Percentiles rank a stretch among this genome's conserved stretches.
phyloP scores from a whole-genome alignment of 345 rosid species.

The Acer negundo region DNA sequence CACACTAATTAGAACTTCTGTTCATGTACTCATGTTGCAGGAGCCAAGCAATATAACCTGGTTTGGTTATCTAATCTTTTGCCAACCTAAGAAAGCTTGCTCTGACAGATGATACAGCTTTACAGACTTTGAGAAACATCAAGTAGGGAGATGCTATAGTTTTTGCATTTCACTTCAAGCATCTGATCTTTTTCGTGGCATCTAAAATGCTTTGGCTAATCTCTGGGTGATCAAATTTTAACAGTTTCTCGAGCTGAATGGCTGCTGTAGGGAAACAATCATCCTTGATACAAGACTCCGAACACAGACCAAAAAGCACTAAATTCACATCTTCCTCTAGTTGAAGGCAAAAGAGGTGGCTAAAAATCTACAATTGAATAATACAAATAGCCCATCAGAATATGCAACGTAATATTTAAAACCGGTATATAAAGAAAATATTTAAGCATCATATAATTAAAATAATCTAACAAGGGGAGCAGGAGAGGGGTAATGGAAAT shows the following conservation, averaged over 20 bases:
- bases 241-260: constrained; percentile 46
- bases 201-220: constrained; percentile 59
- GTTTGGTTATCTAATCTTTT: neutral
- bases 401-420: neutral
- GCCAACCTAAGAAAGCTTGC: neutral
- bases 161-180: constrained; percentile 38
- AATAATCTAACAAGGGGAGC: neutral
- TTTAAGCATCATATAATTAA: neutral
- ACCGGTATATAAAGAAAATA: neutral
- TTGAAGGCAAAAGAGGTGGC: constrained; percentile 69
- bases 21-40: neutral
- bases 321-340: constrained; percentile 83
- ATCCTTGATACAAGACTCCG: constrained; percentile 42
- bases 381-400: constrained; percentile 1
- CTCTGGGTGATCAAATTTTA: constrained; percentile 52
- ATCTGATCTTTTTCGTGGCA: constrained; percentile 58
- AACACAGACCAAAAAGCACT: constrained; percentile 68
- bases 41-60: neutral
- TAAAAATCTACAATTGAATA: constrained; percentile 50
- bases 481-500: neutral
- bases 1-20: neutral
- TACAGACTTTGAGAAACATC: neutral
- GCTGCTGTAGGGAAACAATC: constrained; percentile 50
- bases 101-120: neutral
- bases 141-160: neutral